phyloP scores from a whole-genome alignment of 1,284 basidiomycete genomes.

The Neonothopanus nambi region DNA sequence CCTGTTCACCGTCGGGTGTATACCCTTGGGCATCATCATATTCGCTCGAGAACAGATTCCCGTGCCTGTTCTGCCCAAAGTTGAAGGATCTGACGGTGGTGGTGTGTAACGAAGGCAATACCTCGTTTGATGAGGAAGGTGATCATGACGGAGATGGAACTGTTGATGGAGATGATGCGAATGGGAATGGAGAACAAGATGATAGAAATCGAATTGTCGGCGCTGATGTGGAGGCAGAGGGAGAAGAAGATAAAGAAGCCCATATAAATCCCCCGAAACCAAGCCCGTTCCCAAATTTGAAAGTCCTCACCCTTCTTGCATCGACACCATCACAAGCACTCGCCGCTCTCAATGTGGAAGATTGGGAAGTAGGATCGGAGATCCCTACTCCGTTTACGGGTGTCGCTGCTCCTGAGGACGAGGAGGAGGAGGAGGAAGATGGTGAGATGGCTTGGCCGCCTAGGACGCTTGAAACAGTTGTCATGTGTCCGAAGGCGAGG shows the following conservation, averaged over 20 bases:
- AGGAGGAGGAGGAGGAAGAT: not conserved
- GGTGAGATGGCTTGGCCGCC: not conserved
- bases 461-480: not conserved
- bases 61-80: not conserved
- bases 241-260: no score
- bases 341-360: not conserved
- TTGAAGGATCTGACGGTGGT: not conserved
- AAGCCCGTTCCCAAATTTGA: not conserved
- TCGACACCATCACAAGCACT: slow-evolving; percentile 6
- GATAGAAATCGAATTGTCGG: not conserved
- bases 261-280: not conserved
- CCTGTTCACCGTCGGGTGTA: not conserved
- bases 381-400: no score
- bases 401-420: not conserved
- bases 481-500: not conserved
- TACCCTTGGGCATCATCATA: slow-evolving; percentile 4
- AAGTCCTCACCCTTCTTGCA: not conserved
- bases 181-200: no score
- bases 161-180: no score
- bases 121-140: no score
- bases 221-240: not conserved
- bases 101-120: not conserved
- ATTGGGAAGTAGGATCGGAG: slow-evolving; percentile 2
- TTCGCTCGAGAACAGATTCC: not conserved
- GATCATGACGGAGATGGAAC: no score